phyloP scores from a whole-genome alignment of 1,284 basidiomycete species.

The Trichosporon asahii region DNA sequence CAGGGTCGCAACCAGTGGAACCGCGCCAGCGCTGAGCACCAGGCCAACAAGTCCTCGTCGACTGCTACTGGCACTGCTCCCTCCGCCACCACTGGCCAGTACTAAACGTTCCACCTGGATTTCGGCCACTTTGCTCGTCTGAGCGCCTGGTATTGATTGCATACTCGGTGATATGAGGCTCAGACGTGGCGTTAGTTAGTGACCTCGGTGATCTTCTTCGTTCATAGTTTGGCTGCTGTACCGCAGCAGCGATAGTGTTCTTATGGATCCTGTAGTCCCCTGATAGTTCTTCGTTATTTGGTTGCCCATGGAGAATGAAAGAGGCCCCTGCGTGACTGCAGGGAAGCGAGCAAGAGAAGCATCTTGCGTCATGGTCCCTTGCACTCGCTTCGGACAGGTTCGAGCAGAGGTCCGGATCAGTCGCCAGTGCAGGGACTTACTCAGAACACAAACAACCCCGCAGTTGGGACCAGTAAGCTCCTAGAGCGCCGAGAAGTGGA shows the following conservation, averaged over 20 bases:
- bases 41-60: background rate
- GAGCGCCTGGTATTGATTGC: no score
- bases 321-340: background rate
- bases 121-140: background rate
- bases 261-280: background rate
- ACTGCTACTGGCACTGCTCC: background rate
- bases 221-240: background rate
- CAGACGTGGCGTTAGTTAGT: background rate
- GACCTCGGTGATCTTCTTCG: background rate
- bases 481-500: background rate
- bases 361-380: background rate
- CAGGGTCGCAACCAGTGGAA: background rate
- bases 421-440: background rate
- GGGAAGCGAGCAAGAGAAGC: background rate
- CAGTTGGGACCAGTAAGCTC: background rate
- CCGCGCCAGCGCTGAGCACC: background rate
- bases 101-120: background rate
- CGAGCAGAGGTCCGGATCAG: background rate
- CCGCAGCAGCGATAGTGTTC: background rate
- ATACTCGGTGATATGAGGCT: no score
- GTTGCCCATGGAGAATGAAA: no score
- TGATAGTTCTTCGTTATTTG: no score
- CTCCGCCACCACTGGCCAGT: background rate
- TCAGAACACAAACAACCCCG: background rate
- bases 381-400: background rate